Evolutionary conservation across 352 stramenopile species (phyloP).

Genomic region (Achlya hypogyna): DNA sequence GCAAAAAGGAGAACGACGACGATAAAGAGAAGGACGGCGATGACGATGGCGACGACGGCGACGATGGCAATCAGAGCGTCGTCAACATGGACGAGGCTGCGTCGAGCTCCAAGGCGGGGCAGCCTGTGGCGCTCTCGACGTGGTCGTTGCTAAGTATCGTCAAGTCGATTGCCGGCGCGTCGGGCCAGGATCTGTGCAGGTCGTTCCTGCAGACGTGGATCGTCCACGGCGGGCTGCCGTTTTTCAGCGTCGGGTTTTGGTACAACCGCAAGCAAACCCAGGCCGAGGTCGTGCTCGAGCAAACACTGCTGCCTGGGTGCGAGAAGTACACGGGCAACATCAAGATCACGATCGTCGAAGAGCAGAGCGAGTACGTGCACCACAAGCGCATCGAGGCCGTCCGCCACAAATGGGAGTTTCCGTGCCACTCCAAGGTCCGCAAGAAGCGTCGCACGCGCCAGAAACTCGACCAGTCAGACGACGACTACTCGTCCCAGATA

Average conservation of each 20-base stretch:
- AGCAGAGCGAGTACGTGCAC: constrained; percentile 75
- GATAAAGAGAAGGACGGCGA: constrained; percentile 24
- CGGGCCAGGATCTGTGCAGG: constrained; percentile 70
- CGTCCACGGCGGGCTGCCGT: constrained; percentile 69
- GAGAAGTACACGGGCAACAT: constrained; percentile 76
- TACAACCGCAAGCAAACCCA: constrained; percentile 85
- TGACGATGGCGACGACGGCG: constrained; percentile 31
- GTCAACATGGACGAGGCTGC: neutral
- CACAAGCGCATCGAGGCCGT: constrained; percentile 75
- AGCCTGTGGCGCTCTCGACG: constrained; percentile 55
- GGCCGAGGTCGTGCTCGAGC: constrained; percentile 73
- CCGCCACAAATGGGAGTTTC: constrained; percentile 81
- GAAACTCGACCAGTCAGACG: constrained; percentile 62
- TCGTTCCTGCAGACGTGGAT: constrained; percentile 78
- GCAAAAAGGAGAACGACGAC: constrained; percentile 20
- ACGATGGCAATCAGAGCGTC: constrained; percentile 21
- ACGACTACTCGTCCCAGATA: constrained; percentile 43
- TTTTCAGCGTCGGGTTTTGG: constrained; percentile 82
- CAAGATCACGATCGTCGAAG: constrained; percentile 79
- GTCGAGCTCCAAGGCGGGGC: neutral
- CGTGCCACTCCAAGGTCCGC: constrained; percentile 76
- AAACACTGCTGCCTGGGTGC: constrained; percentile 65
- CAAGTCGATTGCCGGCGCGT: constrained; percentile 57
- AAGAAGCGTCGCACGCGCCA: constrained; percentile 81
- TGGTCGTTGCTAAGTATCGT: constrained; percentile 72